These are phyloP conservation scores for Naematelia encephala DNA, from an alignment of 768 basidiomycete genomes.

Conservation along the genomic window DNA sequence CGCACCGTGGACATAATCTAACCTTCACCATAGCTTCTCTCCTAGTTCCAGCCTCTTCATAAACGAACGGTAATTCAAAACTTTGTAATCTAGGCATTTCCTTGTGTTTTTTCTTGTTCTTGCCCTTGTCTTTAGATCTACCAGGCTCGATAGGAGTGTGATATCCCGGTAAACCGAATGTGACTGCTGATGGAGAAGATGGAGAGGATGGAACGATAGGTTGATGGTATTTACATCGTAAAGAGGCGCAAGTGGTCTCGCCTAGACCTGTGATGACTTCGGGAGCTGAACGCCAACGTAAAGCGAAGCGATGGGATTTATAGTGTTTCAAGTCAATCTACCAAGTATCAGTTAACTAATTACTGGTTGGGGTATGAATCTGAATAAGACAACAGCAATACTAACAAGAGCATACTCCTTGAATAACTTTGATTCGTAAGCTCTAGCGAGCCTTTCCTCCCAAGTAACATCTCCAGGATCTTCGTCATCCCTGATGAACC, in stretches of 20 bases:
- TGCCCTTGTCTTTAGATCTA: not conserved
- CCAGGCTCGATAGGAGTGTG: conserved; percentile 6
- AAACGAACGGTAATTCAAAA: conserved; percentile 85
- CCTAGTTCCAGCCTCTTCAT: conserved; percentile 69
- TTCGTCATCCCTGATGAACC: conserved; percentile 66
- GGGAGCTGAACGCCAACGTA: conserved; percentile 88
- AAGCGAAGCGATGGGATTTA: conserved; percentile 83
- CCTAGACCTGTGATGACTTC: conserved; percentile 85
- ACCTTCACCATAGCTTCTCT: conserved; percentile 88
- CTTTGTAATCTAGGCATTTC: conserved; percentile 58
- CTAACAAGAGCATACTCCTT: conserved; percentile 63
- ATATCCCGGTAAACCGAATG: not conserved
- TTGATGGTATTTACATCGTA: conserved; percentile 71
- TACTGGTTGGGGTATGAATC: not conserved
- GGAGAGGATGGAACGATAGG: conserved; percentile 15
- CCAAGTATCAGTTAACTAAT: not conserved
- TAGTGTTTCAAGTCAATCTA: conserved; percentile 83
- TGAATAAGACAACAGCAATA: not conserved
- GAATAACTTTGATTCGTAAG: conserved; percentile 83
- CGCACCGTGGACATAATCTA: conserved; percentile 73
- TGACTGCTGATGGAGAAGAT: not conserved
- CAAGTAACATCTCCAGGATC: conserved; percentile 58
- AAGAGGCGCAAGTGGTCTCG: conserved; percentile 82
- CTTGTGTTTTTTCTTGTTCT: conserved; percentile 22
- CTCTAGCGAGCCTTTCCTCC: conserved; percentile 80